These are phyloP conservation scores for Striga hermonthica DNA, from an alignment of 305 asterid genomes.

Conservation along the genomic window DNA sequence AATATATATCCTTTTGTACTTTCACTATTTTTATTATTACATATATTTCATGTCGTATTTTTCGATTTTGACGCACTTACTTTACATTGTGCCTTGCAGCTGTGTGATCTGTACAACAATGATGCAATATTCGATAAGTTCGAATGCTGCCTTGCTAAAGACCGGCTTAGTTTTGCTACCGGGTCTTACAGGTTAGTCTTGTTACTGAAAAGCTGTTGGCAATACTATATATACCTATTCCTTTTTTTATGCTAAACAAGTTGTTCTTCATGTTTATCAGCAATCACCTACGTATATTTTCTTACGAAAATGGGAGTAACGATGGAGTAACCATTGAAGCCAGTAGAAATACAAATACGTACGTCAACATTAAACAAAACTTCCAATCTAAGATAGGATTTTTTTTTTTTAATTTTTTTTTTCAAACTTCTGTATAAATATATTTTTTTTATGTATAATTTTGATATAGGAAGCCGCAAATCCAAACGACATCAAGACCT, in stretches of 20 bases:
- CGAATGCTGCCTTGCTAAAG: slow-evolving; percentile 69
- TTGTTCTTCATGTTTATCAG: slow-evolving; percentile 34
- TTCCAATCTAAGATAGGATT: too few relatives aligned
- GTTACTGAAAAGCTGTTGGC: slow-evolving; percentile 4
- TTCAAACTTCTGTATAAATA: too few relatives aligned
- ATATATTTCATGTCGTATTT: slow-evolving; percentile 21
- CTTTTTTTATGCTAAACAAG: slow-evolving; percentile 12
- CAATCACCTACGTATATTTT: slow-evolving; percentile 58
- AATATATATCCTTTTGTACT: neutral
- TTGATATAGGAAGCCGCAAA: slow-evolving; percentile 41
- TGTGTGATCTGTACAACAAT: slow-evolving; percentile 65
- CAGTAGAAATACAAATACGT: slow-evolving; percentile 50
- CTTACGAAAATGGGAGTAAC: slow-evolving; percentile 53
- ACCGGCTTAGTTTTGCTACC: slow-evolving; percentile 67
- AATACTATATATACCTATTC: slow-evolving; percentile 16
- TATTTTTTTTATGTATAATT: too few relatives aligned
- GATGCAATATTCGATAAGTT: slow-evolving; percentile 87
- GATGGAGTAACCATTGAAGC: slow-evolving; percentile 63
- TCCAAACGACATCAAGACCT: slow-evolving; percentile 49
- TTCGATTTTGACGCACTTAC: slow-evolving; percentile 28
- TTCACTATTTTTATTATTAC: slow-evolving; percentile 6
- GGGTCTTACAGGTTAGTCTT: slow-evolving; percentile 72
- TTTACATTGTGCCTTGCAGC: slow-evolving; percentile 36
- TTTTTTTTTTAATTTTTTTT: too few relatives aligned
- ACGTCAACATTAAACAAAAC: slow-evolving; percentile 5